Percentiles rank a stretch among this genome's conserved stretches.
Evolutionary conservation across 345 rosid species (phyloP).

Genomic region (Eutrema yunnanense): DNA sequence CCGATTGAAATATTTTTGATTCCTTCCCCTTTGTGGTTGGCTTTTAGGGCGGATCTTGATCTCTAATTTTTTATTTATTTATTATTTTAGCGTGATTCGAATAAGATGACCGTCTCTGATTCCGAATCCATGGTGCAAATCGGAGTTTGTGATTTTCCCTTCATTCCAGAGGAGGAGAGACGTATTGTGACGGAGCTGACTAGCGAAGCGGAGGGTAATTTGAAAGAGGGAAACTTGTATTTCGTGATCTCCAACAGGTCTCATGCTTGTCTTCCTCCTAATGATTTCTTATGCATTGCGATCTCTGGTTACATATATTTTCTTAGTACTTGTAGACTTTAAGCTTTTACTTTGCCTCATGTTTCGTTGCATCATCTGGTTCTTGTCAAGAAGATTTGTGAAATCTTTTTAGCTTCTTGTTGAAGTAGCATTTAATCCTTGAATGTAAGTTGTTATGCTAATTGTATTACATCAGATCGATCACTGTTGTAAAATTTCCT

Average conservation of each 20-base stretch:
- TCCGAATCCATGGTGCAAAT: conserved; percentile 48
- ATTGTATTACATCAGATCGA: neutral
- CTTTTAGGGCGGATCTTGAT: no score
- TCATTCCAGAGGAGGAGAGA: conserved; percentile 58
- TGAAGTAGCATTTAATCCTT: neutral
- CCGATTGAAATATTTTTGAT: neutral
- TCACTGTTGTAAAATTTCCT: neutral
- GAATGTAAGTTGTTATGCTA: neutral
- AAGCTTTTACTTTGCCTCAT: neutral
- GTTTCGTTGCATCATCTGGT: neutral
- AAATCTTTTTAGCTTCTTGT: neutral
- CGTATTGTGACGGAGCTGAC: conserved; percentile 54
- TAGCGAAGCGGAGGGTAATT: conserved; percentile 44
- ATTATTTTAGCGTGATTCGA: conserved; percentile 18
- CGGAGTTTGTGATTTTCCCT: conserved; percentile 49
- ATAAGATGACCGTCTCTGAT: conserved; percentile 51
- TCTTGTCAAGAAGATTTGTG: neutral
- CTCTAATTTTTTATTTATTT: neutral
- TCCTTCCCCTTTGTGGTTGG: no score
- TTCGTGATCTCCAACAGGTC: conserved; percentile 74
- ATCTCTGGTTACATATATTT: neutral
- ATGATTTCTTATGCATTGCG: neutral
- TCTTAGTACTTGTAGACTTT: neutral
- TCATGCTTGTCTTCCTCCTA: neutral
- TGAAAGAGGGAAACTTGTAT: conserved; percentile 71